phyloP scores from a whole-genome alignment of 768 basidiomycete species.

The Amanita pallidorosea region DNA sequence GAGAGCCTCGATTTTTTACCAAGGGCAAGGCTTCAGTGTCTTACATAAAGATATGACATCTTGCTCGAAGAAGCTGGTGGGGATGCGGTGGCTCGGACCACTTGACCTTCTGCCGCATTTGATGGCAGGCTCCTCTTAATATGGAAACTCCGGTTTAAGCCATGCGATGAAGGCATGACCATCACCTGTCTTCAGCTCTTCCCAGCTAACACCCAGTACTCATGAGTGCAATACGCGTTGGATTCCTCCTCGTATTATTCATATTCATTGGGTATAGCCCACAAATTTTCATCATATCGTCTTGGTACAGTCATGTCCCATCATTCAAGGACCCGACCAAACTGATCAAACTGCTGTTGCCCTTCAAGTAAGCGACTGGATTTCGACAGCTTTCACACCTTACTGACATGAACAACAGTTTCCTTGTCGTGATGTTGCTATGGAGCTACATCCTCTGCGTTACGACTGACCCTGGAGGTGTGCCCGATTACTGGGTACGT shows the following conservation, averaged over 20 bases:
- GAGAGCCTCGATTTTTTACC: too few relatives aligned
- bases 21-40: too few relatives aligned
- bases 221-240: neutral
- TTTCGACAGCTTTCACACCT: neutral
- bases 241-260: neutral
- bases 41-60: too few relatives aligned
- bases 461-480: slow-evolving; percentile 71
- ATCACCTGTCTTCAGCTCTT: neutral
- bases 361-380: slow-evolving; percentile 70
- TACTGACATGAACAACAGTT: slow-evolving; percentile 27
- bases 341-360: slow-evolving; percentile 58
- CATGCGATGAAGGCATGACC: neutral
- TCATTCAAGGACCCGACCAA: slow-evolving; percentile 64
- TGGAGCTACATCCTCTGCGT: slow-evolving; percentile 88
- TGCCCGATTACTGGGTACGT: slow-evolving; percentile 71
- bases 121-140: too few relatives aligned
- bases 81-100: too few relatives aligned
- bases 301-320: slow-evolving; percentile 71
- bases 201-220: neutral
- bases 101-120: too few relatives aligned
- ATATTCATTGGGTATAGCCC: slow-evolving; percentile 75
- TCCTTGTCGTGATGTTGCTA: slow-evolving; percentile 69
- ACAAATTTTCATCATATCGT: slow-evolving; percentile 85
- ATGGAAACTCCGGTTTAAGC: neutral
- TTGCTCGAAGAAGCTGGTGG: too few relatives aligned